phyloP scores from a whole-genome alignment of 73 alveolate genomes.

The Uronychia binucleata region DNA sequence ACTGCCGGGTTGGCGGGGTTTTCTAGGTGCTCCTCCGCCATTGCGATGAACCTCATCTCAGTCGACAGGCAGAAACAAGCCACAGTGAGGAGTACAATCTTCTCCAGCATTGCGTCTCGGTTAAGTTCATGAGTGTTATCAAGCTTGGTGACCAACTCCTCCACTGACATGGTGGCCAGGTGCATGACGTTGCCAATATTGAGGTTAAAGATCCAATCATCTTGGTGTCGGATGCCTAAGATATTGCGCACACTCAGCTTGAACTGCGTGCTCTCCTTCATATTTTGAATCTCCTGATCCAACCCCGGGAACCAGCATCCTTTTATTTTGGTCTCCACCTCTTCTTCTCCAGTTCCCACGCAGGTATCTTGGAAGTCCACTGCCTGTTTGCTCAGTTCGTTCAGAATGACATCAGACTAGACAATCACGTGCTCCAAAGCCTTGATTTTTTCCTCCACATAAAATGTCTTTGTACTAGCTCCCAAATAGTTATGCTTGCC shows the following conservation, averaged over 20 bases:
- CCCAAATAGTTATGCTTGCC: no score
- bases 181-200: slow-evolving; percentile 88
- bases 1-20: neutral
- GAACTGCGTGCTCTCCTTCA: slow-evolving; percentile 14
- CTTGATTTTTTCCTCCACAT: slow-evolving; percentile 53
- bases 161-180: slow-evolving; percentile 36
- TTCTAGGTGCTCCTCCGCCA: neutral
- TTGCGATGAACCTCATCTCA: slow-evolving; percentile 40
- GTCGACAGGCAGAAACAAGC: slow-evolving; percentile 46
- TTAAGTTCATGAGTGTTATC: slow-evolving; percentile 67
- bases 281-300: slow-evolving; percentile 28
- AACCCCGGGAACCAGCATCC: slow-evolving; percentile 10
- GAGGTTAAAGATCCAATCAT: slow-evolving; percentile 80
- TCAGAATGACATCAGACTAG: slow-evolving; percentile 35
- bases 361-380: slow-evolving; percentile 22
- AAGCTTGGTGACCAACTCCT: slow-evolving; percentile 58
- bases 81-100: slow-evolving; percentile 44
- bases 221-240: slow-evolving; percentile 35
- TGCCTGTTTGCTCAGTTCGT: slow-evolving; percentile 29
- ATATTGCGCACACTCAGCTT: slow-evolving; percentile 45
- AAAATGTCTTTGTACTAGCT: slow-evolving; percentile 14
- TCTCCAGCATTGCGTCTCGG: slow-evolving; percentile 71
- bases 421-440: slow-evolving; percentile 18
- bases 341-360: slow-evolving; percentile 6
- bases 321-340: slow-evolving; percentile 18